Base-by-base conservation (phyloP, 176 grass and related monocot genomes). In the Carex cristatella region DNA sequence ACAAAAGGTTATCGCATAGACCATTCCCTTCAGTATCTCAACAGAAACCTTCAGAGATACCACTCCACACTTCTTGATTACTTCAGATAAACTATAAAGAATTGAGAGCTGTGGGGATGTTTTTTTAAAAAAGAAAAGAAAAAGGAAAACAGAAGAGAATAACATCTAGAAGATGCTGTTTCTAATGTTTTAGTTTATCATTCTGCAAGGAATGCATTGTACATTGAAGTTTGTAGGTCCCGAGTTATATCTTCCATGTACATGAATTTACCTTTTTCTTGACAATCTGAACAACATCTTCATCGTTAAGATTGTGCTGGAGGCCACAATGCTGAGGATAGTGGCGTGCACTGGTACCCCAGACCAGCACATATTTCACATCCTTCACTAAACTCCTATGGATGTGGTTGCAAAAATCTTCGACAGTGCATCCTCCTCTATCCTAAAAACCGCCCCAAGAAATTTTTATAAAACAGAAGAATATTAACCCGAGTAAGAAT, bases 341-440 rank as follows among this genome's bases (percentile, higher is more conserved):
- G 68, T 99, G 93, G 67, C 96, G 88, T 0, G 96, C 90, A 11
- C 96, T 95, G 65, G 4, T 68, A 92, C 96, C 96, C 91, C 96
- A 99, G 61, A 99, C 93, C 46, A 99, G 93, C 38, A 95, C 96
- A 80, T 95, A 99, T 55, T 99, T 99, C 80, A 99, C 86, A 59
- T 99, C 90, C 83, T 95, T 95, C n/a, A 99, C 71, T 87, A 99
- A 87, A 85, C 66, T 95, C 64, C 93, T 92, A 46, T 99, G 96
- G 87, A 95, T 95, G 91, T 99, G 96, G 87, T 94, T 90, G 70
- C 93, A 95, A 80, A 99, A 99, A 86, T 99, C 96, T 79, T 99
- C 96, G 10, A 99, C 96, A 6, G 88, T 92, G 51, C 96, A 95
- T 23, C 96, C 96, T 87, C 91, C 96, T 87, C 96, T 90, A 86